Evolutionary conservation across 306 rosid genomes (phyloP).

Genomic region (Cyclanthera cordifolia): DNA sequence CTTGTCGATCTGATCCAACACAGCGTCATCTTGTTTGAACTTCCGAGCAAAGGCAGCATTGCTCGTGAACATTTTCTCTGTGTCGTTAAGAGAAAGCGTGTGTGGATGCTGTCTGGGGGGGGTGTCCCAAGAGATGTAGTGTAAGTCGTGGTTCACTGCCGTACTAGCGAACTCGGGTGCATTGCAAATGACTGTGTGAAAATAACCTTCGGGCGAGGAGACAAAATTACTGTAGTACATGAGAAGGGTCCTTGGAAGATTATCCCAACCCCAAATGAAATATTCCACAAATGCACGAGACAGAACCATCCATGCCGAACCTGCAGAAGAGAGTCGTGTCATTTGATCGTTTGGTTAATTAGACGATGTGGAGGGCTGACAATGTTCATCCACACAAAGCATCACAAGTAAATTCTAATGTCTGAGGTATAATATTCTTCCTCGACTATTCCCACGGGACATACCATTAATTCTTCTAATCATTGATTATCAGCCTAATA

Average conservation of each 20-base stretch:
- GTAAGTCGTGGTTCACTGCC: slow-evolving; percentile 64
- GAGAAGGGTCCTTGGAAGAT: slow-evolving; percentile 82
- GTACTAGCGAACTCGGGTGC: slow-evolving; percentile 57
- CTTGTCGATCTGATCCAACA: slow-evolving; percentile 52
- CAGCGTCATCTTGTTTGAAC: slow-evolving; percentile 45
- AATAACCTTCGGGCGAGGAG: slow-evolving; percentile 92
- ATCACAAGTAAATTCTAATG: neutral
- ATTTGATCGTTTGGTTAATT: neutral
- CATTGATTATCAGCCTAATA: neutral
- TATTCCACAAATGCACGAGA: slow-evolving; percentile 73
- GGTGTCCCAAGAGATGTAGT: slow-evolving; percentile 75
- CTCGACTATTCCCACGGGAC: too few species aligned
- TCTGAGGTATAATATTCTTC: neutral
- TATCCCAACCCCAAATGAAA: slow-evolving; percentile 87
- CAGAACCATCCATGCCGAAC: slow-evolving; percentile 93
- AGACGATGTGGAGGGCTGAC: neutral
- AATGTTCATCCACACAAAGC: neutral
- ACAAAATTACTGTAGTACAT: slow-evolving; percentile 87
- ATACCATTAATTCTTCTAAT: too few species aligned
- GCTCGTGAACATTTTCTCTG: slow-evolving; percentile 50
- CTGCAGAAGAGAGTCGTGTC: slow-evolving; percentile 26
- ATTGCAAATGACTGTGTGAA: slow-evolving; percentile 83
- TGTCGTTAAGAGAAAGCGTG: slow-evolving; percentile 59
- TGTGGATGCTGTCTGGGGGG: slow-evolving; percentile 92
- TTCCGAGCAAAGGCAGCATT: slow-evolving; percentile 83